Evolutionary conservation across 83 land plant species (phyloP).

Genomic region (Larix sibirica): DNA sequence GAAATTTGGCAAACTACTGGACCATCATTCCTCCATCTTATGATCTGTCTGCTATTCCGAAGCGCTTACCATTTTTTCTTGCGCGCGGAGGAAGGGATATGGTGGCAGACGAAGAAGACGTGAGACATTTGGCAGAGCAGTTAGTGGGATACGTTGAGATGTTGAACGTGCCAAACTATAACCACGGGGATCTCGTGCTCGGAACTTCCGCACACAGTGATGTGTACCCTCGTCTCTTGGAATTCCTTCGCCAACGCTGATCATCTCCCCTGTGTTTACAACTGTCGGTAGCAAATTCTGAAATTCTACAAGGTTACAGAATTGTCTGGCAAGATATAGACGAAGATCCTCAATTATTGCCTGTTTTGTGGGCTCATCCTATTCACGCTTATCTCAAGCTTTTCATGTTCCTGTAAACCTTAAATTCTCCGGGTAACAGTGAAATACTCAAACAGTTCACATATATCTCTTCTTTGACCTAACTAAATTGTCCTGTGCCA

Average conservation of each 20-base stretch:
- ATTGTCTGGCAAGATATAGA: too few relatives aligned
- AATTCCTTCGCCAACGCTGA: constrained; percentile 49
- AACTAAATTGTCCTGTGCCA: too few relatives aligned
- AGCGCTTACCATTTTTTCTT: constrained; percentile 56
- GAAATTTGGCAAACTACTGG: constrained; percentile 48
- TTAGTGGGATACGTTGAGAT: constrained; percentile 34
- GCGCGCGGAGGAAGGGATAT: constrained; percentile 70
- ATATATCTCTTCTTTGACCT: too few relatives aligned
- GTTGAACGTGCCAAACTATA: constrained; percentile 48
- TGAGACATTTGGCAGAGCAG: constrained; percentile 35
- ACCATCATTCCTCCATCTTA: constrained; percentile 56
- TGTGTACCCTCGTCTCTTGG: constrained; percentile 64
- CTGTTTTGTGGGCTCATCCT: too few relatives aligned
- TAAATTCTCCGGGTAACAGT: too few relatives aligned
- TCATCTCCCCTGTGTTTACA: too few relatives aligned
- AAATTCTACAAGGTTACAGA: too few relatives aligned
- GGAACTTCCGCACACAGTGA: constrained; percentile 65
- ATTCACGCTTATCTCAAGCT: too few relatives aligned
- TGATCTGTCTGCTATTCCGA: constrained; percentile 61
- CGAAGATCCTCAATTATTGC: too few relatives aligned
- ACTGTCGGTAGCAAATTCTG: too few relatives aligned
- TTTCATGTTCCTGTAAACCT: too few relatives aligned
- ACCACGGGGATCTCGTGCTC: constrained; percentile 72
- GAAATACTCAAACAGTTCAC: too few relatives aligned
- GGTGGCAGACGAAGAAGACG: constrained; percentile 63